Evolutionary conservation across 169 alveolate species (phyloP), one percentile per base, ranked within the genome.

Genomic region (Blepharisma undulans): DNA sequence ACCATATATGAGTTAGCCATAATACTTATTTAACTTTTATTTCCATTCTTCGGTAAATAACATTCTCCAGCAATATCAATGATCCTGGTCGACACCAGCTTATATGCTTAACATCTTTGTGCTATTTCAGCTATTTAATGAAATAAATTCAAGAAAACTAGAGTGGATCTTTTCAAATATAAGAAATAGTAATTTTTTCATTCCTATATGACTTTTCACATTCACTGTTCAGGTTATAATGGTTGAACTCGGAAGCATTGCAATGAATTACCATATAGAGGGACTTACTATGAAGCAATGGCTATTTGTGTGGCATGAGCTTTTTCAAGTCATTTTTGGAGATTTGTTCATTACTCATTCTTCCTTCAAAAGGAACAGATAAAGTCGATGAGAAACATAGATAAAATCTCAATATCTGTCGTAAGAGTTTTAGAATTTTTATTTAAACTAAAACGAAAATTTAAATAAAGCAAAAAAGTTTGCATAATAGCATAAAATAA

Each of bases 21-120:
- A 61, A 87, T 14, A 25, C 7, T 33, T 72, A 87, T 19, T 18
- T 72, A 8, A 72, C 14, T n/a, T 22, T 72, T 19, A 77, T 76
- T 10, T 12, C 22, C 27, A 78, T 87, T 76, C 95, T 86, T n/a
- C 79, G 86, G 61, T 59, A 74, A 71, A n/a, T 48, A 19, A 25
- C 61, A 19, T 85, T 29, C n/a, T 86, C 90, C 22, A 92, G 78
- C 76, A 33, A 48, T 34, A 87, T 76, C 3, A 78, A 91, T 78
- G 96, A 96, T 22, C 97, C 98, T 4, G 88, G 98, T 3, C 93
- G 97, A 22, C 99, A 98, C 93, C 92, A 94, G 95, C 99, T 16
- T 84, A 95, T 36, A 95, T 98, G 6, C 98, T 98, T 89, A 98
- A 97, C 86, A 97, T 97, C 16, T 98, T 98, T 90, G 99, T 98